Percentiles rank a stretch among this genome's conserved stretches.
Evolutionary conservation across 2,329 filamentous ascomycete genomes (phyloP).

Genomic region (Bimuria novae-zelandiae): DNA sequence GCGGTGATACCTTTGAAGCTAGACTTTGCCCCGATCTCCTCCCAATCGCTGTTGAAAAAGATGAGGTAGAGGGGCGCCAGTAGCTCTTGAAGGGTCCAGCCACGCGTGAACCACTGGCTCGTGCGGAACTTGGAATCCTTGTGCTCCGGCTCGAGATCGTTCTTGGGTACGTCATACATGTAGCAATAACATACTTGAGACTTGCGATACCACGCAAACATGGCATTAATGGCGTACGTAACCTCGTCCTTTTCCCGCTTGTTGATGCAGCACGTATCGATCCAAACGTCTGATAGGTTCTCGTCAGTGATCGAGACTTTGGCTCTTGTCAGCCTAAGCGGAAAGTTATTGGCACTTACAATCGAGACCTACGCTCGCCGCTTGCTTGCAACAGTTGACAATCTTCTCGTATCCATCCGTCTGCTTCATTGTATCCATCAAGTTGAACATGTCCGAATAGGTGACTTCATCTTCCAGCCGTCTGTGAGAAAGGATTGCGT

Average conservation of each 20-base stretch:
- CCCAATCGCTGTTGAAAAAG: not conserved
- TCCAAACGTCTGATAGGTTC: not conserved
- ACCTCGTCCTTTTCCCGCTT: not conserved
- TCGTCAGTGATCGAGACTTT: not conserved
- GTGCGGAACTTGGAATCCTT: not conserved
- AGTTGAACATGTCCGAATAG: not conserved
- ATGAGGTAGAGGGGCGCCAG: not conserved
- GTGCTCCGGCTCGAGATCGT: not conserved
- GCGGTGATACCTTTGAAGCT: not conserved
- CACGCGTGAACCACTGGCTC: no score
- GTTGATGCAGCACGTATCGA: not conserved
- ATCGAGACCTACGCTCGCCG: not conserved
- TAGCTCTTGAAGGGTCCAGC: no score
- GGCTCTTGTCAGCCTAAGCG: not conserved
- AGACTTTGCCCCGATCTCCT: not conserved
- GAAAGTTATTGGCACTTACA: not conserved
- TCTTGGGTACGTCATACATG: not conserved
- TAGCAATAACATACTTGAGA: not conserved
- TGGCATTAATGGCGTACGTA: not conserved
- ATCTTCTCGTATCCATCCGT: not conserved
- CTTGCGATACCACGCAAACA: not conserved
- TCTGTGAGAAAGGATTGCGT: not conserved
- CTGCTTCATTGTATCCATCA: not conserved
- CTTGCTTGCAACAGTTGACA: not conserved
- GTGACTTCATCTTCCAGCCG: not conserved